Conservation (phyloP, 371 early-diverging fungal genomes). For the Saksenaea vasiformis region DNA sequence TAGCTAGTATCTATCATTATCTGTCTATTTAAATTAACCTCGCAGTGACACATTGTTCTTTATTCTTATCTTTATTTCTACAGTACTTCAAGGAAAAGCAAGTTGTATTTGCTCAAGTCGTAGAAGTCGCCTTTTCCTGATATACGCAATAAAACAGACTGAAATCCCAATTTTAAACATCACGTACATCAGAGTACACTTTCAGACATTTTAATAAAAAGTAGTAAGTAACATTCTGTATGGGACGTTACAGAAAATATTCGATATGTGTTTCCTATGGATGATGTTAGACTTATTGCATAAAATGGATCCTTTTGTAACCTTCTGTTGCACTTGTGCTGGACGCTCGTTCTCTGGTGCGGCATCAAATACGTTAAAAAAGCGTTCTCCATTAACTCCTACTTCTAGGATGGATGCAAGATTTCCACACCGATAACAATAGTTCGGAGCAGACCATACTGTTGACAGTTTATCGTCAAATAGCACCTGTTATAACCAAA, state of each 20-base stretch:
- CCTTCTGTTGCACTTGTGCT: slow-evolving; percentile 21
- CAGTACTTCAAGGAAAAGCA: no score
- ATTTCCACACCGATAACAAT: slow-evolving; percentile 97
- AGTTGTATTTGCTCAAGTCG: no score
- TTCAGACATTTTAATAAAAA: no score
- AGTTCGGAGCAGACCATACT: slow-evolving; percentile 90
- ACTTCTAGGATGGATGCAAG: slow-evolving; percentile 93
- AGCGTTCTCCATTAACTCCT: slow-evolving; percentile 73
- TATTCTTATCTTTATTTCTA: no score
- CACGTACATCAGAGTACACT: no score
- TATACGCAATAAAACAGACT: no score
- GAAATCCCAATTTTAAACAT: no score
- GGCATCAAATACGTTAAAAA: slow-evolving; percentile 90
- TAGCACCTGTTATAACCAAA: slow-evolving; percentile 49
- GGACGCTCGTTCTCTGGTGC: slow-evolving; percentile 78
- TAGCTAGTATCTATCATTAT: no score
- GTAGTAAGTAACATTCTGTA: no score
- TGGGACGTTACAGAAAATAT: slow-evolving; percentile 24
- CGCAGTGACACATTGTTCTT: no score
- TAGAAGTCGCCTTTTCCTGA: no score
- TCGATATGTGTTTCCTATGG: slow-evolving; percentile 19
- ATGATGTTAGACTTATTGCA: not conserved
- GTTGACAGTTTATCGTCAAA: slow-evolving; percentile 87
- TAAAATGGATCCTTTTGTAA: slow-evolving; percentile 1
- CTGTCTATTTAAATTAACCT: no score